Conservation (phyloP, 2,329 filamentous ascomycete species). For the Venturiaceae sp. region DNA sequence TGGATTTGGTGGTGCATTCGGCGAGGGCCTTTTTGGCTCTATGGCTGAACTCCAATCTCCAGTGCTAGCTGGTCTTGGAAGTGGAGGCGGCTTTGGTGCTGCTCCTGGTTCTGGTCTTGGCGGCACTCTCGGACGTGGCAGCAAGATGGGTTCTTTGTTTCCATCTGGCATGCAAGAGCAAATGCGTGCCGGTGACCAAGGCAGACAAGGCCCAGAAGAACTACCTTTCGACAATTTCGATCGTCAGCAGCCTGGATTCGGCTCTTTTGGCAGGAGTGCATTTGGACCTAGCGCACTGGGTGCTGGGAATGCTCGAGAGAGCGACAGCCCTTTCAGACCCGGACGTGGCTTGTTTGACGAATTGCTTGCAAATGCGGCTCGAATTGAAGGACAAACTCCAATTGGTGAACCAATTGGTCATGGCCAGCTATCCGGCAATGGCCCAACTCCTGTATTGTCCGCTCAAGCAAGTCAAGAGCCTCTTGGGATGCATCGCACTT, state of each 20-base stretch:
- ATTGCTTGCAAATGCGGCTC: slow-evolving; percentile 18
- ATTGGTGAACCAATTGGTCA: slow-evolving; percentile 1
- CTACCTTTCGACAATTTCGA: slow-evolving; percentile 23
- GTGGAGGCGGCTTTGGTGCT: slow-evolving; percentile 53
- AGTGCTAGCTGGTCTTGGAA: slow-evolving; percentile 55
- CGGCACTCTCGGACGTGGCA: slow-evolving; percentile 60
- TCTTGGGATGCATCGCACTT: slow-evolving; percentile 9
- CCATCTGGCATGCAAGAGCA: slow-evolving; percentile 84
- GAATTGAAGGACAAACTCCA: slow-evolving; percentile 1
- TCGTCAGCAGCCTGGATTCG: slow-evolving; percentile 37
- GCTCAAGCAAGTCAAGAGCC: slow-evolving; percentile 1
- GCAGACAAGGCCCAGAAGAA: slow-evolving; percentile 48
- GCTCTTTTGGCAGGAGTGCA: slow-evolving; percentile 53
- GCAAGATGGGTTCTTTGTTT: slow-evolving; percentile 81
- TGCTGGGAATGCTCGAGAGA: slow-evolving; percentile 22
- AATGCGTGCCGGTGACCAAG: slow-evolving; percentile 53
- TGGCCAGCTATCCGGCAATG: not conserved
- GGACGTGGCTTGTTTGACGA: slow-evolving; percentile 28
- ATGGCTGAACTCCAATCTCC: slow-evolving; percentile 73
- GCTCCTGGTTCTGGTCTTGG: slow-evolving; percentile 42
- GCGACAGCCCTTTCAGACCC: slow-evolving; percentile 28
- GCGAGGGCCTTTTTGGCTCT: slow-evolving; percentile 59
- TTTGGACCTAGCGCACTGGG: slow-evolving; percentile 33
- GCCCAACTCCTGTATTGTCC: not conserved
- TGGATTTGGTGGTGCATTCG: slow-evolving; percentile 40